Base-by-base conservation (phyloP, 768 basidiomycete genomes). In the Nidularia pulvinata region DNA sequence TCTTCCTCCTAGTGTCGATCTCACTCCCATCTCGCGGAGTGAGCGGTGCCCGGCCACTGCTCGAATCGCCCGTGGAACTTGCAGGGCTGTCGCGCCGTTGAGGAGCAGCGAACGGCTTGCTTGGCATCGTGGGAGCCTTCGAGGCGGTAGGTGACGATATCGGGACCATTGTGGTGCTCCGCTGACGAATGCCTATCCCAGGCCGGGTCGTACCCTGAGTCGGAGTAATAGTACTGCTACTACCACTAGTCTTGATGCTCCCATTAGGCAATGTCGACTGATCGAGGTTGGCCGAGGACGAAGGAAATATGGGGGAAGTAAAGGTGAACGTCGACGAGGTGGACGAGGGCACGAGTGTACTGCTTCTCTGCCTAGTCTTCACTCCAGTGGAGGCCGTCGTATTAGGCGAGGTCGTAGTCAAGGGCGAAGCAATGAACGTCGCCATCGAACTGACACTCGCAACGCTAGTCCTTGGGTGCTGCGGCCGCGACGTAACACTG, bases 1-100 rank as follows among this genome's bases (percentile, higher is more conserved):
- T 60, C 43, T 52, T 53, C 50, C 59, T 55, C 48, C 63, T 58
- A 51, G 25, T 54, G 19, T 69, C 75, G 50, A 80, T 61, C 49
- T 93, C 91, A 58, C 89, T 91, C 25, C 89, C 91, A 61, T 92
- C 91, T 39, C 79, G 73, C 4, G 91, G 92, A 13, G 92, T 93
- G 46, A 88, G 72, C 9, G 91, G 92, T 14, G 81, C 79, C 13
- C 85, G 75, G 13, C 89, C 88, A 60, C 85, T 89, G 56, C 89
- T 93, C 55, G 91, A 92, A 63, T 88, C 91, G 6, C 91, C 91
- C 11, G 88, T 91, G 33, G 91, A 93, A 64, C 91, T 93, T 10
- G 88, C 87, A 10, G 91, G 91, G 61, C 89, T 91, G 55, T 87
- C 80, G 10, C 86, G 73, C 32, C 73, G 63, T 48, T 42, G 39